phyloP scores from a whole-genome alignment of 306 rosid genomes.

The Malus domestica region ASM211411v1 NC_041805.1:26453001-26453500 shows the following conservation, averaged over 20 bases:
- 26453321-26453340: too few species aligned
- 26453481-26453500: background rate
- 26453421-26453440: background rate
- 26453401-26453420: background rate
- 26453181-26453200: too few species aligned
- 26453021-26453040: background rate
- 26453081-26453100: background rate
- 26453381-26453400: background rate
- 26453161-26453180: too few species aligned
- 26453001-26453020: background rate
- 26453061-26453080: background rate
- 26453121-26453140: background rate
- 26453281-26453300: too few species aligned
- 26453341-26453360: background rate
- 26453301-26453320: too few species aligned
- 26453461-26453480: background rate
- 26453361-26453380: background rate
- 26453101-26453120: background rate
- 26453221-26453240: too few species aligned
- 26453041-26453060: background rate
- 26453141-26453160: too few species aligned
- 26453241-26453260: too few species aligned
- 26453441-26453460: background rate
- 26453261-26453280: background rate
- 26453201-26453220: too few species aligned